A percentile compares a stretch with the other conserved stretches of the same genome.
phyloP scores from a whole-genome alignment of 164 flowering plant species.

The Santalum album region DNA sequence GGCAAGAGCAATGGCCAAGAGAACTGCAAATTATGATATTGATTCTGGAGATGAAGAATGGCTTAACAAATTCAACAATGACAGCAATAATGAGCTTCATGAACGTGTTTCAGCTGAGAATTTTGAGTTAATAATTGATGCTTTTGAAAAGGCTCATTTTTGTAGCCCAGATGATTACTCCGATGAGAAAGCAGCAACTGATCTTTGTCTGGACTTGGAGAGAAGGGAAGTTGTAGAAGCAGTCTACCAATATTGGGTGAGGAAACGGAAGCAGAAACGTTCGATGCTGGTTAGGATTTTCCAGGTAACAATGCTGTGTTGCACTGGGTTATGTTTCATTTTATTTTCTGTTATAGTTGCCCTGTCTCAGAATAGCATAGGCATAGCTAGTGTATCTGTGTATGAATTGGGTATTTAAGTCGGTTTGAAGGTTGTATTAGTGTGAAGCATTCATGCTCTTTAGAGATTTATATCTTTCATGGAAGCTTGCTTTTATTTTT shows the following conservation, averaged over 20 bases:
- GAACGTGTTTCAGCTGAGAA: conserved; percentile 36
- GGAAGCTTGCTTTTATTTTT: too few relatives aligned
- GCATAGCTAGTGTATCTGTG: too few relatives aligned
- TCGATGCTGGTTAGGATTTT: conserved; percentile 51
- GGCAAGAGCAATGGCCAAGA: conserved; percentile 49
- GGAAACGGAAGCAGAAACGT: conserved; percentile 52
- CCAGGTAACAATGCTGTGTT: conserved; percentile 45
- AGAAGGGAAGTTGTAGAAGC: conserved; percentile 38
- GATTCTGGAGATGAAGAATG: conserved; percentile 85
- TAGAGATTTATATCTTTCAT: neutral
- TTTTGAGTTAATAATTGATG: conserved; percentile 71
- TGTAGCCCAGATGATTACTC: conserved; percentile 42
- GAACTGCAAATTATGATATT: conserved; percentile 57
- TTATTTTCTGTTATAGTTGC: neutral
- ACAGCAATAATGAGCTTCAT: conserved; percentile 13
- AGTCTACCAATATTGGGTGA: conserved; percentile 56
- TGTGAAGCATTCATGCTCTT: neutral
- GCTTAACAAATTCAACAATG: conserved; percentile 45
- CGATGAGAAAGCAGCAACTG: conserved; percentile 33
- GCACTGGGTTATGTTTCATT: neutral
- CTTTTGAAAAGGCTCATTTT: conserved; percentile 59
- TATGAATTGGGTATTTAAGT: too few relatives aligned
- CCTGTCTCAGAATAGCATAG: too few relatives aligned
- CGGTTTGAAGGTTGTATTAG: too few relatives aligned
- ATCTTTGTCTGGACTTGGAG: conserved; percentile 32